Evolutionary conservation across 2,329 filamentous ascomycete species (phyloP), one percentile per base, ranked within the genome.

Genomic region (Colletotrichum chlorophyti): DNA sequence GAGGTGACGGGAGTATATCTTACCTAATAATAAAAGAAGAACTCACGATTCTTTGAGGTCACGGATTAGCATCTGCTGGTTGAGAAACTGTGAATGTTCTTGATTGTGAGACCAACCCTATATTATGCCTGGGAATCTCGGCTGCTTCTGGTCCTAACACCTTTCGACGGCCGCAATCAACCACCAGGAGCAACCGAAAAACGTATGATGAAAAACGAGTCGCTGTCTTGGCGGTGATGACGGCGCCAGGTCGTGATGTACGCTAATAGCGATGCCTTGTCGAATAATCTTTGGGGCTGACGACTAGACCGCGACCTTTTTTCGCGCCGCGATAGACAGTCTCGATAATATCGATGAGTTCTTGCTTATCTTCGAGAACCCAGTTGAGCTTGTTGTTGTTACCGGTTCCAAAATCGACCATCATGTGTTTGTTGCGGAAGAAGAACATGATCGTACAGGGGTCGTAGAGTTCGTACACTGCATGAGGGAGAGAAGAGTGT

Each of bases 371-470:
- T 76, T 98, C 93, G 50, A 96, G 78, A 47, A 95, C 90, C 87
- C 90, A 95, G 71, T 95, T 63, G 47, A 64, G 57, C 32, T 98
- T 98, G 75, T 99, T 99, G 76, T 99, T 99, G 78, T 99, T 97
- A 64, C 95, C 95, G 2, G 95, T 99, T 42, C 94, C 94, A 66
- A 97, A 93, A 84, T 98, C 94, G 74, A 91, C 92, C 91, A 96
- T 96, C 87, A 98, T 98, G 77, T 97, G 93, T 74, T 99, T 99
- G 74, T 99, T 99, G 62, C 94, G 87, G 81, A 93, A 97, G 83
- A 97, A 97, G 81, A 82, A 96, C 91, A 97, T 97, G 75, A 98
- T 88, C 3, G 95, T 96, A 78, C 93, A 91, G 1, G 93, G 88
- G 71, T 99, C 91, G 79, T 95, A 93, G 6, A 93, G 81, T 71